Conservation (phyloP, 768 basidiomycete genomes). For the Boletus rex-veris region DNA sequence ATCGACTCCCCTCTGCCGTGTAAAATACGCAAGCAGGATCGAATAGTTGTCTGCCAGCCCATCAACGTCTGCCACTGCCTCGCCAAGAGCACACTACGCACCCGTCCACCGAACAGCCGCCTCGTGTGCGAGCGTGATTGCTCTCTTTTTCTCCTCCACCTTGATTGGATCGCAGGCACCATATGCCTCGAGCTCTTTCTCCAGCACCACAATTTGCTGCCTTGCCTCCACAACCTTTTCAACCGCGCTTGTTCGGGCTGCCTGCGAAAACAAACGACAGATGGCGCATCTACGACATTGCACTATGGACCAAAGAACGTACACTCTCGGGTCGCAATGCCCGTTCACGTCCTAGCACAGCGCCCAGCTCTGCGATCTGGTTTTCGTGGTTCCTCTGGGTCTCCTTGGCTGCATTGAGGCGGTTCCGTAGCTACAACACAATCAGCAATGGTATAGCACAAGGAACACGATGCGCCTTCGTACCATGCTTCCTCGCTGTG, state of each 20-base stretch:
- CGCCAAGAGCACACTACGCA: slow-evolving; percentile 36
- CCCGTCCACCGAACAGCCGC: slow-evolving; percentile 88
- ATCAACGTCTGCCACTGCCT: neutral
- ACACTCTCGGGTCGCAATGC: slow-evolving; percentile 58
- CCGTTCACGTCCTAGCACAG: slow-evolving; percentile 49
- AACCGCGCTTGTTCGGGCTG: slow-evolving; percentile 51
- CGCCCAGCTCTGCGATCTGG: slow-evolving; percentile 49
- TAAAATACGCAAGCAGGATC: slow-evolving; percentile 62
- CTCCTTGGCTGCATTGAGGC: slow-evolving; percentile 50
- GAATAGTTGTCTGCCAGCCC: slow-evolving; percentile 60
- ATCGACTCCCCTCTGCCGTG: slow-evolving; percentile 56
- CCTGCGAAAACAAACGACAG: slow-evolving; percentile 38
- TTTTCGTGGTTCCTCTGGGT: slow-evolving; percentile 38
- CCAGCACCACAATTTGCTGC: slow-evolving; percentile 48
- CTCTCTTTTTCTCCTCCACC: slow-evolving; percentile 73
- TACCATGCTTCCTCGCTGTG: slow-evolving; percentile 78
- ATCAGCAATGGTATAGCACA: neutral
- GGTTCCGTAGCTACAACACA: slow-evolving; percentile 51
- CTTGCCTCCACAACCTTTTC: slow-evolving; percentile 46
- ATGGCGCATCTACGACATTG: neutral
- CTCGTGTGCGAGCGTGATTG: slow-evolving; percentile 73
- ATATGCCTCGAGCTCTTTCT: slow-evolving; percentile 71
- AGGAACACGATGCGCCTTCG: neutral
- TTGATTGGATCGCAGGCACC: slow-evolving; percentile 82
- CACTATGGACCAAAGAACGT: slow-evolving; percentile 9